Evolutionary conservation across 2,329 filamentous ascomycete genomes (phyloP).

Genomic region (Dothistroma septosporum): DNA sequence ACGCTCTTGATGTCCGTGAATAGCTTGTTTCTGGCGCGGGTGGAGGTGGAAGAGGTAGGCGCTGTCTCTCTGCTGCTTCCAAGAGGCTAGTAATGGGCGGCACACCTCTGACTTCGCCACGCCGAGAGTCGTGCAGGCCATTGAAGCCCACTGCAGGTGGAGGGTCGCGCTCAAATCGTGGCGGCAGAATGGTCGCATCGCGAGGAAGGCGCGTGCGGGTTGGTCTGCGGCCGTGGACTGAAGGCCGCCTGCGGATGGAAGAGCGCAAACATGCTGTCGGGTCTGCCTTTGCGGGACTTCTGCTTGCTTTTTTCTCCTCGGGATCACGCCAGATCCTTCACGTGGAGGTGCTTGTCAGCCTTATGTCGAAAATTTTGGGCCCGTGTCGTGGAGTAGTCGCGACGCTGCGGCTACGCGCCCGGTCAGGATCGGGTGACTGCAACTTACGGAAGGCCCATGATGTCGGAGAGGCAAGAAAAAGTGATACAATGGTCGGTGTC

Average conservation of each 20-base stretch:
- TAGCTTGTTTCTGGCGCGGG: conserved; percentile 25
- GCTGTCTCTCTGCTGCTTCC: conserved; percentile 25
- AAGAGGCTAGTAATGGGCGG: conserved; percentile 31
- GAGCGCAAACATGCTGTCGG: conserved; percentile 48
- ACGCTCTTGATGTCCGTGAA: not conserved
- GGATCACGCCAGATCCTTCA: conserved; percentile 54
- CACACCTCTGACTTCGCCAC: conserved; percentile 24
- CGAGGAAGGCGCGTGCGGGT: conserved; percentile 29
- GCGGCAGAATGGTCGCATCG: conserved; percentile 21
- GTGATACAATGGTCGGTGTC: conserved; percentile 17
- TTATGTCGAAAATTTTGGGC: conserved; percentile 2
- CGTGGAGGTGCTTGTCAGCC: conserved; percentile 10
- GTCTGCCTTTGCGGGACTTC: conserved; percentile 49
- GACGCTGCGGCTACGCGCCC: conserved; percentile 12
- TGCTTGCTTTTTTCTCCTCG: conserved; percentile 39
- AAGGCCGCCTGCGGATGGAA: conserved; percentile 51
- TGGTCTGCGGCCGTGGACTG: conserved; percentile 29
- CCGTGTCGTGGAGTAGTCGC: conserved; percentile 10
- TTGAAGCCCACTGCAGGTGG: conserved; percentile 20
- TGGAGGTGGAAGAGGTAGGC: conserved; percentile 14
- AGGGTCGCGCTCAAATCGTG: conserved; percentile 25
- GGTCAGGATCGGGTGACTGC: conserved; percentile 11
- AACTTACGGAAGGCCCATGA: conserved; percentile 50
- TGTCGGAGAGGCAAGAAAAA: conserved; percentile 8
- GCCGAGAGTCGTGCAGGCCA: conserved; percentile 19